Evolutionary conservation across 306 rosid genomes (phyloP), one percentile per base, ranked within the genome.

Genomic region (Cyclanthera cordifolia): DNA sequence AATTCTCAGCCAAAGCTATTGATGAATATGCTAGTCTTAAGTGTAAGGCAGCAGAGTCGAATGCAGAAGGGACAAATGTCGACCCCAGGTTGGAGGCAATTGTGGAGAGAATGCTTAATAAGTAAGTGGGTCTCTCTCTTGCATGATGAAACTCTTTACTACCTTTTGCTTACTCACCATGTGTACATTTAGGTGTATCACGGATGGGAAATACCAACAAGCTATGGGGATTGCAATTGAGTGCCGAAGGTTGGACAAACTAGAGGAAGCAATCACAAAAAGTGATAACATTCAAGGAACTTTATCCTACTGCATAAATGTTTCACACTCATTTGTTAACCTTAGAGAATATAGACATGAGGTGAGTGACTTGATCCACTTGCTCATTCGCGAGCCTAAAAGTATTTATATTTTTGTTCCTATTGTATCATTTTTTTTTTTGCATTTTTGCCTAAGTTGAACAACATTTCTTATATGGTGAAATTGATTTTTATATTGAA

Each of bases 181-280:
- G 60, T 56, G 11, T 28, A 51, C 37, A 51, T 74, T 43, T 75
- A 93, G 99, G 89, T 93, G 99, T 74, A 93, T 90, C 39, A 51
- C 79, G 73, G 96, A 93, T 78, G 99, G 99, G 43, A 93, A 88
- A 74, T 90, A 87, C 82, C 95, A 88, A 43, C 99, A 93, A 80
- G 99, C 96, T 64, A 90, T 93, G 96, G 99, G 99, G 50, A 93
- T 86, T 78, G 91, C 99, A 67, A 85, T 90, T 71, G 99, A 93
- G 79, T 93, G 99, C 86, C 81, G 96, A 74, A 90, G 99, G 77
- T 82, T 93, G 79, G 99, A 93, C 86, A 93, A 90, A 78, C 87
- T 93, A 6, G 99, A 93, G 88, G 99, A 93, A 81, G 99, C 99
- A 41, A 87, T 93, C 73, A 90, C 86, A n/a, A 88, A 65, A 82